Evolutionary conservation across 768 basidiomycete species (phyloP).

Genomic region (Hygrocybe coccinea): DNA sequence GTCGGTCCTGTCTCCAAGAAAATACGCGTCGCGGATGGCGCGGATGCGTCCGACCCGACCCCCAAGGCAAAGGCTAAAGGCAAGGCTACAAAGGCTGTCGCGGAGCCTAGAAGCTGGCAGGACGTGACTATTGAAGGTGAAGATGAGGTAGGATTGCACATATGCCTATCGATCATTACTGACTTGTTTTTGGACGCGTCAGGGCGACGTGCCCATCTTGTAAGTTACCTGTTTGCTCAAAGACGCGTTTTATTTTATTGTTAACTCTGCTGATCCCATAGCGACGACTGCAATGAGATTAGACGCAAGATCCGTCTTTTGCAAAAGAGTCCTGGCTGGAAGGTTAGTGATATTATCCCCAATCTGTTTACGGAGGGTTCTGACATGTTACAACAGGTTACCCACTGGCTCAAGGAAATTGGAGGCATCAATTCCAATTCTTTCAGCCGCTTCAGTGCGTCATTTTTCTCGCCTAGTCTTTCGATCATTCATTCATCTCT

Average conservation of each 20-base stretch:
- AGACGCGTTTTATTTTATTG: neutral
- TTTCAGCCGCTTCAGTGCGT: conserved; percentile 42
- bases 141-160: conserved; percentile 31
- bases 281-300: conserved; percentile 45
- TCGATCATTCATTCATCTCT: neutral
- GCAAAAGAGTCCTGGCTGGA: conserved; percentile 39
- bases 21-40: conserved; percentile 19
- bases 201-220: conserved; percentile 29
- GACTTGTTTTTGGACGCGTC: conserved; percentile 1
- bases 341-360: conserved; percentile 25
- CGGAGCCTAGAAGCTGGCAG: conserved; percentile 31
- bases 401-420: conserved; percentile 44
- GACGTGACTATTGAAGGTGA: conserved; percentile 40
- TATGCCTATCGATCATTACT: neutral
- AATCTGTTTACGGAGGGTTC: neutral
- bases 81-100: too few relatives aligned
- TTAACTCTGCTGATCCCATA: conserved; percentile 11
- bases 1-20: conserved; percentile 28
- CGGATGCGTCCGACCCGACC: conserved; percentile 13
- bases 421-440: conserved; percentile 45
- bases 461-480: neutral
- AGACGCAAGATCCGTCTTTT: conserved; percentile 41
- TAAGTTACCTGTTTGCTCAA: conserved; percentile 7
- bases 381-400: conserved; percentile 31
- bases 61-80: conserved; percentile 16